Percentiles rank a stretch among this genome's conserved stretches.
phyloP scores from a whole-genome alignment of 1,284 basidiomycete genomes.

The Cystobasidiaceae sp. region DNA sequence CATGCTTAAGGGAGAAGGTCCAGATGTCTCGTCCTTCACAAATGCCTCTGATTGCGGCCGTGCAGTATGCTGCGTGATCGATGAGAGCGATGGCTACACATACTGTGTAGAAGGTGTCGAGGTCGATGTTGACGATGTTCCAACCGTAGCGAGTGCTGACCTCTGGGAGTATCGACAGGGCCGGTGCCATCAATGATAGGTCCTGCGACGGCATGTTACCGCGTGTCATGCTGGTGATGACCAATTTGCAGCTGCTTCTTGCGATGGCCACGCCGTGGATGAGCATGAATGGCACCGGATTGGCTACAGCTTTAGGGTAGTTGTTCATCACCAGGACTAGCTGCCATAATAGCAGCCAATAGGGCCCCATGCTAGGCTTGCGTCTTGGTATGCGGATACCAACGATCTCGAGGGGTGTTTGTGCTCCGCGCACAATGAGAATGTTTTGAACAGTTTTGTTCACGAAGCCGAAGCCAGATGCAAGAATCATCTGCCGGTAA shows the following conservation, averaged over 20 bases:
- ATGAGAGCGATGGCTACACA: not conserved
- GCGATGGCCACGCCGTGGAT: constrained; percentile 19
- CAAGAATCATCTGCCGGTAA: not conserved
- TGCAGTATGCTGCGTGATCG: constrained; percentile 17
- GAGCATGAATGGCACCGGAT: constrained; percentile 17
- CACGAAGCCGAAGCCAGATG: constrained; percentile 7
- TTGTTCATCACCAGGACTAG: not conserved
- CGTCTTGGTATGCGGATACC: constrained; percentile 8
- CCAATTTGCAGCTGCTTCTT: constrained; percentile 4
- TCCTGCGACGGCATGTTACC: constrained; percentile 11
- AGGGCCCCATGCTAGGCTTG: not conserved
- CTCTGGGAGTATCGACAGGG: not conserved
- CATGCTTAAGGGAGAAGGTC: constrained; percentile 17
- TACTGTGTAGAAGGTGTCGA: not conserved
- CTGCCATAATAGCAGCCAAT: not conserved
- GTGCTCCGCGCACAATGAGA: not conserved
- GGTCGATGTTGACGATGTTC: not conserved
- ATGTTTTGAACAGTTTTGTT: constrained; percentile 19
- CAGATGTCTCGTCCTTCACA: constrained; percentile 20
- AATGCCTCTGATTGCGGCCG: constrained; percentile 4
- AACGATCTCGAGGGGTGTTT: not conserved
- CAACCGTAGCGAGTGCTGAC: not conserved
- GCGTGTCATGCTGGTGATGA: constrained; percentile 21
- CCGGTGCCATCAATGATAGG: not conserved
- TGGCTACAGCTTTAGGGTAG: not conserved